These are phyloP conservation scores for Nitzschia putrida DNA, from an alignment of 108 stramenopile genomes.

Conservation along the genomic window DNA sequence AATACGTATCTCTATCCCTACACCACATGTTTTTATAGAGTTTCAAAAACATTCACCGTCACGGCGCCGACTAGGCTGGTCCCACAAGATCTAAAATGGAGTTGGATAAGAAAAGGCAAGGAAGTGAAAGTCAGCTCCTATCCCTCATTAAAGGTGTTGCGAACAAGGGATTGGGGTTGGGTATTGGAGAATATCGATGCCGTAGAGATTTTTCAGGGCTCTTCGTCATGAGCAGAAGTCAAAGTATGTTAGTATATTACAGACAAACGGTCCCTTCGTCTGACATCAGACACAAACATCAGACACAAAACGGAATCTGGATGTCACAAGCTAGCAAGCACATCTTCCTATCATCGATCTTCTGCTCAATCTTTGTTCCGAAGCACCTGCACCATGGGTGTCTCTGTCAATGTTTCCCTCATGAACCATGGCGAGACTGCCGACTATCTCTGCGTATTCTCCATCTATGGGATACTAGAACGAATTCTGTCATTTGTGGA, in stretches of 20 bases:
- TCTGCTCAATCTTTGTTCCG: too few species aligned
- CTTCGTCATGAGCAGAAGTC: background rate
- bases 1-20: constrained; percentile 29
- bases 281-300: too few species aligned
- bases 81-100: constrained; percentile 29
- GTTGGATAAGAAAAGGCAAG: constrained; percentile 26
- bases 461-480: constrained; percentile 30
- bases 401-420: too few species aligned
- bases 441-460: background rate
- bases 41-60: constrained; percentile 2
- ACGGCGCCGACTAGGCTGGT: constrained; percentile 7
- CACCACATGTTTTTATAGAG: constrained; percentile 29
- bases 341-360: too few species aligned
- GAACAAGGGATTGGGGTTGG: constrained; percentile 35
- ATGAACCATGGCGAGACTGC: too few species aligned
- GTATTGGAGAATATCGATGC: constrained; percentile 39
- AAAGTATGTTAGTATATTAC: too few species aligned
- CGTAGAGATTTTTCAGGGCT: constrained; percentile 19
- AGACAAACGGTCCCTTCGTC: too few species aligned
- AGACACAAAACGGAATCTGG: too few species aligned
- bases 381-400: too few species aligned
- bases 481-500: constrained; percentile 20
- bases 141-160: constrained; percentile 20
- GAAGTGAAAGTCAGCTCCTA: constrained; percentile 30
- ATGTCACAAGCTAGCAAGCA: too few species aligned